phyloP scores from a whole-genome alignment of 345 rosid genomes.

The Sonneratia alba region DNA sequence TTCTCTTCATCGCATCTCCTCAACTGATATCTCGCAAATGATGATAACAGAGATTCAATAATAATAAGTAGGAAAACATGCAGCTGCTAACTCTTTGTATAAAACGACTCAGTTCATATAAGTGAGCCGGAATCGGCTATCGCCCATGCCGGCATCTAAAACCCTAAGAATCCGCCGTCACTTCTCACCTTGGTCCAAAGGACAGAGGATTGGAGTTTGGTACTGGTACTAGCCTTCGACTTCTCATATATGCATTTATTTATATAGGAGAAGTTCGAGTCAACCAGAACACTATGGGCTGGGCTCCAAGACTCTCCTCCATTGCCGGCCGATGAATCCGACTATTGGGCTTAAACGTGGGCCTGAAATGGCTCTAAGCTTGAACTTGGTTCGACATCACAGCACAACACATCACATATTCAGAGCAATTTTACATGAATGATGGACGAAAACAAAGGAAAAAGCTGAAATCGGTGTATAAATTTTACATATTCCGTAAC shows the following conservation, averaged over 20 bases:
- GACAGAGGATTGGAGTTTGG: not conserved
- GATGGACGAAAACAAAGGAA: too few species aligned
- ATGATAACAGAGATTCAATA: not conserved
- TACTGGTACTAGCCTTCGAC: too few species aligned
- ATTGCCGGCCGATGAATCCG: too few species aligned
- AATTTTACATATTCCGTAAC: too few species aligned
- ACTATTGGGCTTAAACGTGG: not conserved
- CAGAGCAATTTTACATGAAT: too few species aligned
- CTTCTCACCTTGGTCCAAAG: not conserved
- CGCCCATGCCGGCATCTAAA: not conserved
- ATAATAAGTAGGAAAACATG: not conserved
- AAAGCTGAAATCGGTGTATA: too few species aligned
- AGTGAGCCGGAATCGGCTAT: not conserved
- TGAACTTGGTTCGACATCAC: too few species aligned
- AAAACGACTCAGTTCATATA: not conserved
- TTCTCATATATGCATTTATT: not conserved
- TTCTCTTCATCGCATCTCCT: conserved; percentile 24
- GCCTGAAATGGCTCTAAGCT: not conserved
- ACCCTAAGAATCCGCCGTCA: not conserved
- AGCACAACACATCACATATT: too few species aligned
- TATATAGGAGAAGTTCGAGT: not conserved
- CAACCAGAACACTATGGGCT: not conserved
- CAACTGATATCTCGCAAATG: not conserved
- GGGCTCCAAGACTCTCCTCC: not conserved
- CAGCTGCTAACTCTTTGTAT: not conserved